Percentiles rank a stretch among this genome's conserved stretches.
These are phyloP conservation scores for Coemansia sp. DNA, from an alignment of 192 early-diverging fungal genomes.

Conservation along the genomic window DNA sequence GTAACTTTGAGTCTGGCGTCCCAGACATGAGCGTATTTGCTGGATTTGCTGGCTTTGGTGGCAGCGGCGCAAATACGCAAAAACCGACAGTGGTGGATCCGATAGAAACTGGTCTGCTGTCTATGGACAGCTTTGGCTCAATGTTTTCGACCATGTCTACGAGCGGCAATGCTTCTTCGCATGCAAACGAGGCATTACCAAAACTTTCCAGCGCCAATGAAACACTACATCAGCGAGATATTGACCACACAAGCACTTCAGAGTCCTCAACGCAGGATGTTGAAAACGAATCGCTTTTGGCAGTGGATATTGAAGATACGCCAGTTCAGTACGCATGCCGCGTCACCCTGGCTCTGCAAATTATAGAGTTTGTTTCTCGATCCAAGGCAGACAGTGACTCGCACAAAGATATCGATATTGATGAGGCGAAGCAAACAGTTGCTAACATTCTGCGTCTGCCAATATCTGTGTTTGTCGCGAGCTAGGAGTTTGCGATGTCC, in stretches of 20 bases:
- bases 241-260: background rate
- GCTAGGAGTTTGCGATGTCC: too few species aligned
- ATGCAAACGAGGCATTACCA: background rate
- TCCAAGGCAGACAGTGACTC: background rate
- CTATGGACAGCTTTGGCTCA: constrained; percentile 40
- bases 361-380: constrained; percentile 36
- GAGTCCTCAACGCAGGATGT: background rate
- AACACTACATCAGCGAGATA: background rate
- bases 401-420: constrained; percentile 12
- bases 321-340: constrained; percentile 53
- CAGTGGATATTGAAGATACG: constrained; percentile 52
- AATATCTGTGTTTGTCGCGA: constrained; percentile 19
- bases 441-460: constrained; percentile 35
- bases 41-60: constrained; percentile 24
- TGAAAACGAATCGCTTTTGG: constrained; percentile 18
- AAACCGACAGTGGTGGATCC: constrained; percentile 11
- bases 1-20: constrained; percentile 9
- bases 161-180: background rate
- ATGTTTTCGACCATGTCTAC: constrained; percentile 15
- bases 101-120: constrained; percentile 26
- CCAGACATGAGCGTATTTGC: constrained; percentile 39
- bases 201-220: background rate
- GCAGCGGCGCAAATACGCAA: background rate
- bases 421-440: constrained; percentile 28
- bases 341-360: constrained; percentile 48